Percentiles rank a stretch among this genome's conserved stretches.
Evolutionary conservation across 805 yeast genomes (phyloP).

Genomic region (Ogataea siamensis): DNA sequence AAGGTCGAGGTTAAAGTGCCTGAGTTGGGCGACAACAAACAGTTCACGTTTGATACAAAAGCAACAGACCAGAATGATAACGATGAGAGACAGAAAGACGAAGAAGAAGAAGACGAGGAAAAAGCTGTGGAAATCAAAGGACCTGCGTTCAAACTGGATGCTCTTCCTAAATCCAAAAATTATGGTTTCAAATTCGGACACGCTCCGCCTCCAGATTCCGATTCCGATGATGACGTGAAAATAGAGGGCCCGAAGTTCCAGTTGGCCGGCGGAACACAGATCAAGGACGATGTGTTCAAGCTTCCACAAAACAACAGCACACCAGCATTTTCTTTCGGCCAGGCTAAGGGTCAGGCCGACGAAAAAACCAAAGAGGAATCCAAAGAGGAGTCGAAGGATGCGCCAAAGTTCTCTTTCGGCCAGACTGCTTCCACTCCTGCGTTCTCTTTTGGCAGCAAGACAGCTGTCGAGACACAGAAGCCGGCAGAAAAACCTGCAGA

Average conservation of each 20-base stretch:
- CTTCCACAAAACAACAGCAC: slow-evolving; percentile 16
- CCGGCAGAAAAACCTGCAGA: slow-evolving; percentile 3
- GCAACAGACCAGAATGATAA: slow-evolving; percentile 28
- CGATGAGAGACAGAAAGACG: slow-evolving; percentile 1
- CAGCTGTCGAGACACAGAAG: background rate
- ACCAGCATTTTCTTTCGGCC: slow-evolving; percentile 6
- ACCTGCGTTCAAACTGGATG: slow-evolving; percentile 54
- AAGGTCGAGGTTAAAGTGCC: slow-evolving; percentile 21
- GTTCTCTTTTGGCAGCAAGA: slow-evolving; percentile 2
- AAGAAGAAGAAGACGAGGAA: slow-evolving; percentile 18
- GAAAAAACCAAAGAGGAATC: slow-evolving; percentile 1
- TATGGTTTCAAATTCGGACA: slow-evolving; percentile 50
- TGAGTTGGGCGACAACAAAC: slow-evolving; percentile 2
- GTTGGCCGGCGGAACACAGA: slow-evolving; percentile 38
- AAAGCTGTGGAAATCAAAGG: slow-evolving; percentile 57
- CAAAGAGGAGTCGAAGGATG: slow-evolving; percentile 1
- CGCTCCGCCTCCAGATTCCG: slow-evolving; percentile 32
- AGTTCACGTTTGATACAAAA: slow-evolving; percentile 10
- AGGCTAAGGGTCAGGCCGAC: background rate
- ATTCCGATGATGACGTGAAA: slow-evolving; percentile 60
- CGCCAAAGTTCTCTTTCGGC: slow-evolving; percentile 24
- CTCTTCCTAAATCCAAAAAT: slow-evolving; percentile 47
- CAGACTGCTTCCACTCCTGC: background rate
- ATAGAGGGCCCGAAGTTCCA: slow-evolving; percentile 73
- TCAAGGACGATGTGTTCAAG: slow-evolving; percentile 32